These are phyloP conservation scores for Acer negundo DNA, from an alignment of 345 rosid genomes.

Conservation along the genomic window DNA sequence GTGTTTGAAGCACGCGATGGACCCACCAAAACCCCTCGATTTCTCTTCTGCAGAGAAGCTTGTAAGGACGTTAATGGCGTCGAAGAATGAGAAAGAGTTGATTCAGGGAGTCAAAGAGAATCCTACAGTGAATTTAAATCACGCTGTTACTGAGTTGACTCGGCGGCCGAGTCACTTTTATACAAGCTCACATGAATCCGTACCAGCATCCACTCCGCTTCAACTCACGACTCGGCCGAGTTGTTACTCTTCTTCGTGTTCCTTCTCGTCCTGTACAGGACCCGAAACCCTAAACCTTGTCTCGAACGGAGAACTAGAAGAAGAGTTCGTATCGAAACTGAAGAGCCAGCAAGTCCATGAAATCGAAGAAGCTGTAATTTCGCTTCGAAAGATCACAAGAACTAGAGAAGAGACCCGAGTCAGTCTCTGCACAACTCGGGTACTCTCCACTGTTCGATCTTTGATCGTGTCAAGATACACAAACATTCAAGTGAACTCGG, in stretches of 20 bases:
- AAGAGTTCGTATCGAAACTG: constrained; percentile 48
- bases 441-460: constrained; percentile 52
- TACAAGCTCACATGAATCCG: constrained; percentile 59
- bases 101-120: constrained; percentile 37
- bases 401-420: constrained; percentile 46
- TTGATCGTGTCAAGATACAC: constrained; percentile 60
- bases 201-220: constrained; percentile 24
- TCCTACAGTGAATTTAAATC: constrained; percentile 40
- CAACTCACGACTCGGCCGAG: constrained; percentile 57
- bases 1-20: constrained; percentile 48
- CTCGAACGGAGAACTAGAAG: constrained; percentile 39
- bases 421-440: constrained; percentile 52
- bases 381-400: constrained; percentile 59
- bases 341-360: constrained; percentile 48
- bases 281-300: constrained; percentile 32
- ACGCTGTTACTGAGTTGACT: constrained; percentile 51
- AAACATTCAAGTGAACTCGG: constrained; percentile 63
- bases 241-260: constrained; percentile 67
- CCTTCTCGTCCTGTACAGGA: constrained; percentile 12
- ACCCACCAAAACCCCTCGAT: constrained; percentile 59
- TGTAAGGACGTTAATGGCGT: constrained; percentile 38
- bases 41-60: constrained; percentile 48
- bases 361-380: constrained; percentile 60
- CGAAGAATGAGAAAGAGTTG: constrained; percentile 29
- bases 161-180: constrained; percentile 39